Evolutionary conservation across 2,329 filamentous ascomycete species (phyloP).

Genomic region (Beauveria bassiana): DNA sequence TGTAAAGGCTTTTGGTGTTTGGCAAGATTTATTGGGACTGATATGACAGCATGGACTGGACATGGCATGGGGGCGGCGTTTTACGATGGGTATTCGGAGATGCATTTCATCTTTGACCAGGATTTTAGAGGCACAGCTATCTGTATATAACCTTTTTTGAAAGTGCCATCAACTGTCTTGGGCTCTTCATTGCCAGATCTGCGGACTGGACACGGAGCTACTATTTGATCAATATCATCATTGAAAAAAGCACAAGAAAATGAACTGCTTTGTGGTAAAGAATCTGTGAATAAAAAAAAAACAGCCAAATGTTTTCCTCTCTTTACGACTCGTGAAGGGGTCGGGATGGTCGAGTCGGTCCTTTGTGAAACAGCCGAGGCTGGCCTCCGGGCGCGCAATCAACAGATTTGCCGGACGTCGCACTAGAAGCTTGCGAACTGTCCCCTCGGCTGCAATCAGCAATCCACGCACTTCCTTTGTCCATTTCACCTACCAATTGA

Average conservation of each 20-base stretch:
- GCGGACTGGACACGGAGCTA: background rate
- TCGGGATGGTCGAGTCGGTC: background rate
- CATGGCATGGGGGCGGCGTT: constrained; percentile 4
- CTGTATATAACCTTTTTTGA: background rate
- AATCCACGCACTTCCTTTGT: background rate
- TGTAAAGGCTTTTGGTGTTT: background rate
- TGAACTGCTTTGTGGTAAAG: too few species aligned
- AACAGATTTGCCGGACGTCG: background rate
- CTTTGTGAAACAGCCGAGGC: background rate
- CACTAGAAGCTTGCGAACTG: background rate
- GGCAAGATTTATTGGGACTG: background rate
- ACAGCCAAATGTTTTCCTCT: background rate
- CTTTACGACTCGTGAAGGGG: background rate
- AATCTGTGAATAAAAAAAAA: background rate
- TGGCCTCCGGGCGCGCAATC: background rate
- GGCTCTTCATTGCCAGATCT: background rate
- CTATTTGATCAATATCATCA: background rate
- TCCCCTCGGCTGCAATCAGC: too few species aligned
- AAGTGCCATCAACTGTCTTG: background rate
- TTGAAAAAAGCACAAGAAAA: background rate
- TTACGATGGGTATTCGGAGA: background rate
- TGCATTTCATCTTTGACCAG: background rate
- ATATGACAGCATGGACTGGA: background rate
- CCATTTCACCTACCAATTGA: too few species aligned
- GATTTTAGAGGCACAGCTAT: background rate